Evolutionary conservation across 2,329 filamentous ascomycete species (phyloP).

Genomic region (Alternaria gaisen): DNA sequence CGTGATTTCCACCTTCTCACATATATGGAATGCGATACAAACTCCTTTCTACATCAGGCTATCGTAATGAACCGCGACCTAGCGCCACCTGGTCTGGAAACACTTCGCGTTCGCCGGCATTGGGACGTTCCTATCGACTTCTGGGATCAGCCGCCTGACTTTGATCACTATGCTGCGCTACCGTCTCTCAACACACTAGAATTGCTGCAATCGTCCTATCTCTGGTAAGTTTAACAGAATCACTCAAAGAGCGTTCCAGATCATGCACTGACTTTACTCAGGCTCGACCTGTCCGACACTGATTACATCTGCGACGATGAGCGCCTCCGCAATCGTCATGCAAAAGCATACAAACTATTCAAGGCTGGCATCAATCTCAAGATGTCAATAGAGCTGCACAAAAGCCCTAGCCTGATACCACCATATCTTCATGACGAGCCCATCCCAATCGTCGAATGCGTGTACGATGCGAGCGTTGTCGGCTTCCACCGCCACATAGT

Average conservation of each 20-base stretch:
- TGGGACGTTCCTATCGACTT: slow-evolving; percentile 31
- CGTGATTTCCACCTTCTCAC: slow-evolving; percentile 43
- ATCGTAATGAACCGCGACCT: slow-evolving; percentile 38
- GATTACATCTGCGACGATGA: slow-evolving; percentile 39
- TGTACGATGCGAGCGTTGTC: slow-evolving; percentile 58
- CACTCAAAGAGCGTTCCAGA: neutral
- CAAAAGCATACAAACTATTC: slow-evolving; percentile 35
- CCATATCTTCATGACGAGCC: slow-evolving; percentile 45
- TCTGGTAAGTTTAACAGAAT: slow-evolving; percentile 8
- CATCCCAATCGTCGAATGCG: slow-evolving; percentile 28
- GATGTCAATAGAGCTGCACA: slow-evolving; percentile 38
- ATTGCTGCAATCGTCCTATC: slow-evolving; percentile 34
- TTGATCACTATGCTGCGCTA: slow-evolving; percentile 36
- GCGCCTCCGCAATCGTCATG: slow-evolving; percentile 37
- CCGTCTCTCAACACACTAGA: slow-evolving; percentile 40
- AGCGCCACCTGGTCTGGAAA: slow-evolving; percentile 41
- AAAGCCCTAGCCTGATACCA: slow-evolving; percentile 35
- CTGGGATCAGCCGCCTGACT: slow-evolving; percentile 40
- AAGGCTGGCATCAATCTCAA: slow-evolving; percentile 40
- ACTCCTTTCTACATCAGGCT: slow-evolving; percentile 42
- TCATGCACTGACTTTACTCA: neutral
- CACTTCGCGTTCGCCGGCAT: slow-evolving; percentile 37
- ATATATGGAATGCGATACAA: slow-evolving; percentile 41
- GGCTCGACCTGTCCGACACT: slow-evolving; percentile 14
- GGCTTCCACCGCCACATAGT: slow-evolving; percentile 39